Conservation (phyloP, 2,329 filamentous ascomycete species). For the Sporothrix pallida region DNA sequence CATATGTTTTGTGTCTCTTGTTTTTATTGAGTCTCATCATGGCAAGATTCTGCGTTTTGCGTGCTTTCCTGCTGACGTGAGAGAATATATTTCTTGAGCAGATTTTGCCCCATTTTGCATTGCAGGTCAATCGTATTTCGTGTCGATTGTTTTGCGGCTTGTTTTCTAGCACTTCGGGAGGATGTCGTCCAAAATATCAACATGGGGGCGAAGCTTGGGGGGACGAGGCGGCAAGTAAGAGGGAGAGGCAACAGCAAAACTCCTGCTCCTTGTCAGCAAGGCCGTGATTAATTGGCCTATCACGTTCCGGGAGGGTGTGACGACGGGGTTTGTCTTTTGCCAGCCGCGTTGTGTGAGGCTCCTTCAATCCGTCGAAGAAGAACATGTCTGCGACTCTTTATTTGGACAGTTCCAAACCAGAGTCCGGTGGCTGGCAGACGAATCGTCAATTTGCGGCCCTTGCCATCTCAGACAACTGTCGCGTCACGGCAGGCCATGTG, state of each 20-base stretch:
- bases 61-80: constrained; percentile 4
- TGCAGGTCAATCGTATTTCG: background rate
- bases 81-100: background rate
- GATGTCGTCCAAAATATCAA: background rate
- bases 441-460: constrained; percentile 17
- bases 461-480: background rate
- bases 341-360: constrained; percentile 31
- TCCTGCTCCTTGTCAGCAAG: constrained; percentile 2
- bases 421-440: constrained; percentile 32
- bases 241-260: background rate
- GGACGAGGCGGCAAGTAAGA: constrained; percentile 15
- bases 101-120: background rate
- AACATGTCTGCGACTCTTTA: background rate
- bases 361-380: constrained; percentile 18
- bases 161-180: background rate
- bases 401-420: background rate
- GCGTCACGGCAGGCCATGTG: constrained; percentile 6
- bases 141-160: background rate
- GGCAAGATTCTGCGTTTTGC: background rate
- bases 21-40: background rate
- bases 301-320: background rate
- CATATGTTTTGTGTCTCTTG: background rate
- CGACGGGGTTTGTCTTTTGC: constrained; percentile 6
- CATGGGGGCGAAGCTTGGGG: background rate
- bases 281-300: constrained; percentile 23